Conservation (phyloP, 306 rosid species). For the Ormosia semicastrata region DNA sequence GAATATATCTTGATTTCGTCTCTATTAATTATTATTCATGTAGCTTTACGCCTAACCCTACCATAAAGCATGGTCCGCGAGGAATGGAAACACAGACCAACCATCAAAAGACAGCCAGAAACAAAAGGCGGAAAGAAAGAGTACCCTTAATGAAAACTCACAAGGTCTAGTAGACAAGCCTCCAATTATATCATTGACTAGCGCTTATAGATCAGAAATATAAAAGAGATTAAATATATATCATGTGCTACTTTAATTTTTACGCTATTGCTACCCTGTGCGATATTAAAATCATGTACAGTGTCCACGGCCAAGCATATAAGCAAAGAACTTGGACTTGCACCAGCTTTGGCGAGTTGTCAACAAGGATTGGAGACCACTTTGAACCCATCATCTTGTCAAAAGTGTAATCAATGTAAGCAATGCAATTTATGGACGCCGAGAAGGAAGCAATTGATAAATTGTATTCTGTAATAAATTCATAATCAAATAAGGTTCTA, state of each 20-base stretch:
- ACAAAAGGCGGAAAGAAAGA: neutral
- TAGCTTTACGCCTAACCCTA: neutral
- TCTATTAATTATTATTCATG: neutral
- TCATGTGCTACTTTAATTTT: neutral
- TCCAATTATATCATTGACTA: neutral
- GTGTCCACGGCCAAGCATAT: neutral
- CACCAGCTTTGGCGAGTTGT: conserved; percentile 19
- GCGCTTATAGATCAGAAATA: neutral
- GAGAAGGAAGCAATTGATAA: neutral
- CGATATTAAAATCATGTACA: neutral
- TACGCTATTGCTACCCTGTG: neutral
- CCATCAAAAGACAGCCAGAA: neutral
- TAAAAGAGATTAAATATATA: neutral
- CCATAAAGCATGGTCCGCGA: neutral
- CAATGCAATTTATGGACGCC: conserved; percentile 24
- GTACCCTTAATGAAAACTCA: neutral
- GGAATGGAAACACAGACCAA: neutral
- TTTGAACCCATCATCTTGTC: conserved; percentile 43
- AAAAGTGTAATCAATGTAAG: conserved; percentile 29
- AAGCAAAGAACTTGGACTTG: neutral
- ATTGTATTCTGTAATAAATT: neutral
- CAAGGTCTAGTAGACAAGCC: neutral
- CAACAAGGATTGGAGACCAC: conserved; percentile 14
- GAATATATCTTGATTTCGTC: neutral
- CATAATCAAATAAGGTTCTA: neutral